Conservation (phyloP, 2,329 filamentous ascomycete genomes). For the Curvularia verruculosa region DNA sequence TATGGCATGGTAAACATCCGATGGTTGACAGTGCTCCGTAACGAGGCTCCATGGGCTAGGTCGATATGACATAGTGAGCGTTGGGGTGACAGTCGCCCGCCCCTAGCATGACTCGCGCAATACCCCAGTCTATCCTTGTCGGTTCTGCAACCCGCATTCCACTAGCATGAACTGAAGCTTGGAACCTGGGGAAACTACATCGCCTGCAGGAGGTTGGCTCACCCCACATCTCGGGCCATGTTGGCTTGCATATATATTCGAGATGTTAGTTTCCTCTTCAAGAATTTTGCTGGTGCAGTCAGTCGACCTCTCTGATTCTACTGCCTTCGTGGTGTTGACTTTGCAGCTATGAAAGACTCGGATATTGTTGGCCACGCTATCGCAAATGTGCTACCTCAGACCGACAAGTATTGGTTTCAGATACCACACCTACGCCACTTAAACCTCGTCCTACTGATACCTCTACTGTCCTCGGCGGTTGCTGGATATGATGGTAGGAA, state of each 20-base stretch:
- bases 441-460: slow-evolving; percentile 54
- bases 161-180: slow-evolving; percentile 1
- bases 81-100: slow-evolving; percentile 16
- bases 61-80: slow-evolving; percentile 1
- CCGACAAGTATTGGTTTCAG: slow-evolving; percentile 50
- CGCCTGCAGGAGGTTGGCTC: not conserved
- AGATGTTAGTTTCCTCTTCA: not conserved
- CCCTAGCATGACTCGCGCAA: slow-evolving; percentile 6
- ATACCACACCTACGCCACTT: slow-evolving; percentile 53
- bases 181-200: not conserved
- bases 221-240: slow-evolving; percentile 1
- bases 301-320: not conserved
- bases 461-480: slow-evolving; percentile 52
- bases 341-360: slow-evolving; percentile 15
- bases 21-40: slow-evolving; percentile 3
- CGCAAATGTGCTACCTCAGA: slow-evolving; percentile 51
- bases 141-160: slow-evolving; percentile 10
- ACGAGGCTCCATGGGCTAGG: not conserved
- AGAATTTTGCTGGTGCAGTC: not conserved
- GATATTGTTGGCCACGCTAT: slow-evolving; percentile 38
- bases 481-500: slow-evolving; percentile 36
- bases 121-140: not conserved
- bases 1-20: not conserved
- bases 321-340: not conserved
- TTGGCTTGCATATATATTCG: not conserved